Conservation (phyloP, 1,139 yeast species). For the Yamadazyma mexicana region DNA sequence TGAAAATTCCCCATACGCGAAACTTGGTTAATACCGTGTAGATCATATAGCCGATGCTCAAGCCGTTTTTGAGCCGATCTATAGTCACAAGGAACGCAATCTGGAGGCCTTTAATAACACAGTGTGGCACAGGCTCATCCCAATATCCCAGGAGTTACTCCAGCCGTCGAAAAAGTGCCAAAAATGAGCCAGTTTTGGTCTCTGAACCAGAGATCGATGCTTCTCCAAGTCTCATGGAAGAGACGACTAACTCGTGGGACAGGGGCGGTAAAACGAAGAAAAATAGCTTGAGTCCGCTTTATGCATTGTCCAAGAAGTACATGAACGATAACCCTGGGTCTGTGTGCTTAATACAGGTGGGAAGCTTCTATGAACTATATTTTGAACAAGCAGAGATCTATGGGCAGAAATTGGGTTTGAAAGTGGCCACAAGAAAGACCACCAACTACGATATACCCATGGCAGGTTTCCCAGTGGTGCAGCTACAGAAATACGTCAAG, state of each 20-base stretch:
- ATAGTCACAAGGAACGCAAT: not conserved
- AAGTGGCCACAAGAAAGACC: conserved; percentile 42
- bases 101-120: no score
- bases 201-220: not conserved
- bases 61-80: not conserved
- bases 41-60: not conserved
- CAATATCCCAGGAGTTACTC: not conserved
- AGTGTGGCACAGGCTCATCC: no score
- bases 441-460: conserved; percentile 61
- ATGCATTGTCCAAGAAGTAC: conserved; percentile 32
- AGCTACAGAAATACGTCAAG: conserved; percentile 71
- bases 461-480: conserved; percentile 87
- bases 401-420: conserved; percentile 70
- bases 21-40: not conserved
- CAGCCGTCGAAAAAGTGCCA: not conserved
- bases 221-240: not conserved
- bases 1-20: not conserved
- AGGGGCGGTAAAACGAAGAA: conserved; percentile 38
- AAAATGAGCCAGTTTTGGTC: not conserved
- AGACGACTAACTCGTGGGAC: conserved; percentile 30
- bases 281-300: conserved; percentile 37
- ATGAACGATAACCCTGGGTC: conserved; percentile 54
- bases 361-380: conserved; percentile 86
- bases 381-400: conserved; percentile 80
- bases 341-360: conserved; percentile 82